Percentiles rank a stretch among this genome's conserved stretches.
Conservation (phyloP, 768 basidiomycete species). For the Naganishia antarctica region DNA sequence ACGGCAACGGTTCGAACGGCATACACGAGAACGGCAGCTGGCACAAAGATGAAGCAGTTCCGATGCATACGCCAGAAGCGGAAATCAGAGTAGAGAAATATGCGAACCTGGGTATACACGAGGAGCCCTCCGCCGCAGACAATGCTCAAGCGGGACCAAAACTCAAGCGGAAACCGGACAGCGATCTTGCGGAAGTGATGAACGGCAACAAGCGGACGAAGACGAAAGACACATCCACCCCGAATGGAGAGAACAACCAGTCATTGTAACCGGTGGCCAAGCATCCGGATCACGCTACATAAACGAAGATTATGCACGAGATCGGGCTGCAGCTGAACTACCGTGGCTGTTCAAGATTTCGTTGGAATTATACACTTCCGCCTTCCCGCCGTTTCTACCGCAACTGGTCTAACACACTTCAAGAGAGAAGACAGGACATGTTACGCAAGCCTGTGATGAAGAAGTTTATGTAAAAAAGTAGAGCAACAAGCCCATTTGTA, state of each 20-base stretch:
- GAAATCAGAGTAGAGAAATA: not conserved
- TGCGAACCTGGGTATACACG: slow-evolving; percentile 1
- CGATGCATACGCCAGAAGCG: not conserved
- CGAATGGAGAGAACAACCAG: no score
- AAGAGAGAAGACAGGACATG: not conserved
- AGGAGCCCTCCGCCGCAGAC: not conserved
- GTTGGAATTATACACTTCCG: no score
- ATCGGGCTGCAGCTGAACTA: no score
- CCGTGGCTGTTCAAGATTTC: no score
- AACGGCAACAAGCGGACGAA: slow-evolving; percentile 1
- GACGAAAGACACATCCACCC: not conserved
- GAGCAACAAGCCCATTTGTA: no score
- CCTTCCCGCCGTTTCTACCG: no score
- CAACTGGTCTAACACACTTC: no score
- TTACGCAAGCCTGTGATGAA: no score
- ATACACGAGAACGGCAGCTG: not conserved
- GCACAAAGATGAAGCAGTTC: not conserved
- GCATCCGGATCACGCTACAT: no score
- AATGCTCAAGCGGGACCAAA: not conserved
- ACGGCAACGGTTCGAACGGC: not conserved
- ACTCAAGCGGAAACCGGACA: slow-evolving; percentile 8
- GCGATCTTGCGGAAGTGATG: slow-evolving; percentile 7
- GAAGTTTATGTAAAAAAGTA: no score
- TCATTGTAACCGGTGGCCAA: no score
- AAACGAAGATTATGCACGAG: no score